Base-by-base conservation (phyloP, 257 asterid species). In the Thymus quinquecostatus region DNA sequence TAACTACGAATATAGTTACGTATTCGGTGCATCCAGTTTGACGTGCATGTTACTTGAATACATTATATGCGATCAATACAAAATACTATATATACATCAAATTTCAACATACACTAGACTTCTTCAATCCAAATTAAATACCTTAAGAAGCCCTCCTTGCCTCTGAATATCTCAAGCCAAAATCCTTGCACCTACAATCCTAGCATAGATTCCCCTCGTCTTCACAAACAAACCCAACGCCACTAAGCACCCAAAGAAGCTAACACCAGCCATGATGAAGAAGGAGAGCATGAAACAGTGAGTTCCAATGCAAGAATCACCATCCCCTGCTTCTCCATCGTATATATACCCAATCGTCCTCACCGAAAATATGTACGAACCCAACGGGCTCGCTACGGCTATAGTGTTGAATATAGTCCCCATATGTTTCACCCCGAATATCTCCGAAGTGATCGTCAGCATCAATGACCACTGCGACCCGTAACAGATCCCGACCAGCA, bases 401-500 rank as follows among this genome's bases (percentile, higher is more conserved):
- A 94, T 91, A 32, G 95, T 84, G 69, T 94, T 91, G 82, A 89
- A 94, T 48, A 94, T 87, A 11, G 99, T 94, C 60, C 99, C 99
- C 96, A 94, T 81, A 76, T 94, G 96, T 55, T 11, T 36, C 61
- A 89, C 84, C 0, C 99, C 97, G 32, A 91, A 94, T 76, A 91
- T 78, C 86, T 94, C 99, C 5, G 85, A 80, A 9, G 96, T 83
- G 8, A 89, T 91, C 0, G 97, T 94, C 14, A 97, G 97, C 99
- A 94, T 94, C 83, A 94, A 65, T 0, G 97, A 92, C 99, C 99
- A 94, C 10, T 94, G 99, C 4, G 99, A 85, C 7, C 98, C 99
- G 29, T 91, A 94, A 50, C 96, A 91, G 10, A 94, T 69, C 0
- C 99, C 98, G 1, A 91, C 92, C 11, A 94, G 54, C 5, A 94